Percentiles rank a stretch among this genome's conserved stretches.
These are phyloP conservation scores for Microthyrium microscopicum DNA, from an alignment of 2,329 filamentous ascomycete species.

Conservation along the genomic window DNA sequence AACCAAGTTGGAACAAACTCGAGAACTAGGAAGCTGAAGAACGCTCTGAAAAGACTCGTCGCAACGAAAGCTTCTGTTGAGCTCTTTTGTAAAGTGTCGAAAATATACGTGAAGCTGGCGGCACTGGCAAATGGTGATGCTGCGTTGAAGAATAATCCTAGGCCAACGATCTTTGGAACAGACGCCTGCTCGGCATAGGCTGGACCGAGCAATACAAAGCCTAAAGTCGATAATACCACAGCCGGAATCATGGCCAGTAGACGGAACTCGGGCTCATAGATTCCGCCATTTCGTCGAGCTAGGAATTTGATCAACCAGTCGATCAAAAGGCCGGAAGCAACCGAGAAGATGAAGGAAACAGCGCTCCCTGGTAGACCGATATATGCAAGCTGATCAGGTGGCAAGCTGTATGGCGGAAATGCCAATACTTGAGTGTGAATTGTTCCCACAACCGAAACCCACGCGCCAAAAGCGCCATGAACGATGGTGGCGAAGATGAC, in stretches of 20 bases:
- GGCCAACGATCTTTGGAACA: slow-evolving; percentile 19
- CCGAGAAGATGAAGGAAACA: slow-evolving; percentile 28
- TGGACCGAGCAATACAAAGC: slow-evolving; percentile 24
- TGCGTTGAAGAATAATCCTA: slow-evolving; percentile 32
- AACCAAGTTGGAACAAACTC: slow-evolving; percentile 22
- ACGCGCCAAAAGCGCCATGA: slow-evolving; percentile 27
- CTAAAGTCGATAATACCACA: slow-evolving; percentile 10
- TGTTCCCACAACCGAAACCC: slow-evolving; percentile 29
- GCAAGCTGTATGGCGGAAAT: slow-evolving; percentile 27
- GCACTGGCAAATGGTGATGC: slow-evolving; percentile 29
- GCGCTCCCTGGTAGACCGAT: slow-evolving; percentile 35
- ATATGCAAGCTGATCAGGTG: slow-evolving; percentile 30
- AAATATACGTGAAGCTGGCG: slow-evolving; percentile 34
- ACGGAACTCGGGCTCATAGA: slow-evolving; percentile 16
- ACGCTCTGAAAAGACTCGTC: slow-evolving; percentile 30
- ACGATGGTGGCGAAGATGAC: slow-evolving; percentile 22
- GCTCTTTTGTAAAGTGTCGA: slow-evolving; percentile 30
- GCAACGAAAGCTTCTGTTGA: slow-evolving; percentile 35
- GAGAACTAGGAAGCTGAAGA: slow-evolving; percentile 31
- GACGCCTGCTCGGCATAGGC: slow-evolving; percentile 7
- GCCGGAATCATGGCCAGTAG: slow-evolving; percentile 12
- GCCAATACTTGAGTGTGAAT: slow-evolving; percentile 27
- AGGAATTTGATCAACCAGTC: slow-evolving; percentile 23
- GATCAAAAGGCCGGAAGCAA: slow-evolving; percentile 28
- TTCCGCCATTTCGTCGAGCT: slow-evolving; percentile 13